These are phyloP conservation scores for Ziziphus jujuba DNA, from an alignment of 306 rosid genomes.

Conservation along the genomic window DNA sequence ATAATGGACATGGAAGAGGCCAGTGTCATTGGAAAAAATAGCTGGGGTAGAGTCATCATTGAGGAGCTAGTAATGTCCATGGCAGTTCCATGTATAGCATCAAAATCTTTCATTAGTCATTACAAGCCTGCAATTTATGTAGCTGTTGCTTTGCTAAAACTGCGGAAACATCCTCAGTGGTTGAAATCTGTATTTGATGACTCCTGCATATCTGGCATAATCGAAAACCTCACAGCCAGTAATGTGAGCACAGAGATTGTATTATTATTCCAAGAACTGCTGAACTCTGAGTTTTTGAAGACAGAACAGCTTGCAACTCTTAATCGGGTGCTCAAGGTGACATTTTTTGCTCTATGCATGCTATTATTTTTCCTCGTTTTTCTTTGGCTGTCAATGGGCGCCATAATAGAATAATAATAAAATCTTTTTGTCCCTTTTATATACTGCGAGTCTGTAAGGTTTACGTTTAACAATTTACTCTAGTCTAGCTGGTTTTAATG, in stretches of 20 bases:
- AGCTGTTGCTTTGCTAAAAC: slow-evolving; percentile 60
- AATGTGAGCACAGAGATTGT: slow-evolving; percentile 60
- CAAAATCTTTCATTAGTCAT: slow-evolving; percentile 46
- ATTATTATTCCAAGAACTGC: slow-evolving; percentile 60
- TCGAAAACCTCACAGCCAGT: slow-evolving; percentile 50
- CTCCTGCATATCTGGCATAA: slow-evolving; percentile 69
- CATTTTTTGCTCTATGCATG: neutral
- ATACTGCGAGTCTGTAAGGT: neutral
- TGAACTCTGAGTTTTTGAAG: slow-evolving; percentile 49
- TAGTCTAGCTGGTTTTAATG: neutral
- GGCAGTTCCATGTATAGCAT: slow-evolving; percentile 62
- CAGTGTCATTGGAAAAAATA: slow-evolving; percentile 35
- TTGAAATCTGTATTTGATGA: slow-evolving; percentile 61
- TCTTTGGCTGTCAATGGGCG: neutral
- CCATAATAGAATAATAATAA: neutral
- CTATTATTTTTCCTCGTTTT: slow-evolving; percentile 2
- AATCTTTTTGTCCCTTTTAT: neutral
- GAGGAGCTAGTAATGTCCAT: slow-evolving; percentile 77
- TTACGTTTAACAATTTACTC: neutral
- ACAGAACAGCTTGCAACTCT: slow-evolving; percentile 56
- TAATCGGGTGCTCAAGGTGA: slow-evolving; percentile 67
- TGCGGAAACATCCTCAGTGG: slow-evolving; percentile 58
- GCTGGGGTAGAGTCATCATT: slow-evolving; percentile 76
- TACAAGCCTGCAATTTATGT: slow-evolving; percentile 62
- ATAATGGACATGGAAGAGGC: slow-evolving; percentile 36